Evolutionary conservation across 305 asterid genomes (phyloP).

Genomic region (Fraxinus greggii): DNA sequence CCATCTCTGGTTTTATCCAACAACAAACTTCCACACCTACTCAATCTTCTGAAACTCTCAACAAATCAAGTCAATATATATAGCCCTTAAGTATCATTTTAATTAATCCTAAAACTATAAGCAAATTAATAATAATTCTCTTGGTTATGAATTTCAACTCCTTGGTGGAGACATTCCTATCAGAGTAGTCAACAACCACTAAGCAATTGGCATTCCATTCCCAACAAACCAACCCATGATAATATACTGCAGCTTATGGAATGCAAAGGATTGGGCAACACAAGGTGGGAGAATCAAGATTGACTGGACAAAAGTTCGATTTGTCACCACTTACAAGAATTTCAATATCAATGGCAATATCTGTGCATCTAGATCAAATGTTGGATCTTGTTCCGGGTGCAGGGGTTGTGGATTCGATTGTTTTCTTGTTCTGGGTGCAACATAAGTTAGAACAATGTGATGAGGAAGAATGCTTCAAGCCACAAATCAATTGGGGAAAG

Average conservation of each 20-base stretch:
- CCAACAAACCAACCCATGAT: constrained; percentile 36
- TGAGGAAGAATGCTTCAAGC: too few relatives aligned
- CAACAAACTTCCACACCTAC: constrained; percentile 48
- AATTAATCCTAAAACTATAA: background rate
- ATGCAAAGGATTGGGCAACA: constrained; percentile 47
- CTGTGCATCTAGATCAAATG: background rate
- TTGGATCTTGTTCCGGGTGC: background rate
- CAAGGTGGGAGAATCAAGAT: constrained; percentile 43
- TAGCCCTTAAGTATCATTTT: background rate
- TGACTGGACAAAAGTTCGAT: constrained; percentile 42
- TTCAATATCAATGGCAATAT: constrained; percentile 24
- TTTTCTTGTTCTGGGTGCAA: too few relatives aligned
- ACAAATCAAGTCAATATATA: constrained; percentile 24
- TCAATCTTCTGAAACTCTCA: constrained; percentile 45
- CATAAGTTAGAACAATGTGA: too few relatives aligned
- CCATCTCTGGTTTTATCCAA: constrained; percentile 59
- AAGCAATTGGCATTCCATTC: constrained; percentile 31
- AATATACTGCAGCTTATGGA: constrained; percentile 42
- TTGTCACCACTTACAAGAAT: constrained; percentile 34
- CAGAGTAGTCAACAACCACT: constrained; percentile 37
- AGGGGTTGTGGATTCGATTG: too few relatives aligned
- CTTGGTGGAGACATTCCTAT: constrained; percentile 41
- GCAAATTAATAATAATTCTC: background rate
- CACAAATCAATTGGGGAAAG: too few relatives aligned
- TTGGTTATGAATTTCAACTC: constrained; percentile 17